Evolutionary conservation across 441 rosid species (phyloP).

Genomic region (Adansonia madagascariensis): DNA sequence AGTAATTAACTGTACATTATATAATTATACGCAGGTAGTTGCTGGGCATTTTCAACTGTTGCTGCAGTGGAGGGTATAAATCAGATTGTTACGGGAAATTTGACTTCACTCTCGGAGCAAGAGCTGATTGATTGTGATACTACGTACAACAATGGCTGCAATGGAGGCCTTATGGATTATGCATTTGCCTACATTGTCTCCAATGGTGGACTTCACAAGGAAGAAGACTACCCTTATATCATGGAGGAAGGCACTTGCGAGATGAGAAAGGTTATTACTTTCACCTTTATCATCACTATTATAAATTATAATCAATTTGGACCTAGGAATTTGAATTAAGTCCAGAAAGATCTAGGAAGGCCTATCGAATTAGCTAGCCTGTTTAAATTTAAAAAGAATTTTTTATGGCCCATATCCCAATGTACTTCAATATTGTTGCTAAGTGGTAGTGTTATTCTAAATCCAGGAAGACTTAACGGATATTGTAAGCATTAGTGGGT

Average conservation of each 20-base stretch:
- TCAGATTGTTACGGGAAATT: slow-evolving; percentile 61
- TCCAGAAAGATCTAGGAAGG: neutral
- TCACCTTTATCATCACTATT: too few species aligned
- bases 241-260: slow-evolving; percentile 72
- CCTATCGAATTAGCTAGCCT: neutral
- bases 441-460: too few species aligned
- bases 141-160: too few species aligned
- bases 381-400: neutral
- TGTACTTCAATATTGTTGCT: too few species aligned
- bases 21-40: slow-evolving; percentile 35
- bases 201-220: slow-evolving; percentile 60
- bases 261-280: slow-evolving; percentile 42
- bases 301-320: neutral
- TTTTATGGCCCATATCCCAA: too few species aligned
- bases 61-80: slow-evolving; percentile 72
- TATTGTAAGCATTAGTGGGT: slow-evolving; percentile 53
- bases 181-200: slow-evolving; percentile 55
- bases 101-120: slow-evolving; percentile 53
- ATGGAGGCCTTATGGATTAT: neutral
- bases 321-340: neutral
- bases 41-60: slow-evolving; percentile 40
- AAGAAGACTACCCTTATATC: slow-evolving; percentile 64
- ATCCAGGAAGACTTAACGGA: slow-evolving; percentile 15
- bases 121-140: too few species aligned
- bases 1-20: too few species aligned